A percentile compares a stretch with the other conserved stretches of the same genome.
Conservation (phyloP, 441 rosid species). For the Pelargonium myrrhifolium region DNA sequence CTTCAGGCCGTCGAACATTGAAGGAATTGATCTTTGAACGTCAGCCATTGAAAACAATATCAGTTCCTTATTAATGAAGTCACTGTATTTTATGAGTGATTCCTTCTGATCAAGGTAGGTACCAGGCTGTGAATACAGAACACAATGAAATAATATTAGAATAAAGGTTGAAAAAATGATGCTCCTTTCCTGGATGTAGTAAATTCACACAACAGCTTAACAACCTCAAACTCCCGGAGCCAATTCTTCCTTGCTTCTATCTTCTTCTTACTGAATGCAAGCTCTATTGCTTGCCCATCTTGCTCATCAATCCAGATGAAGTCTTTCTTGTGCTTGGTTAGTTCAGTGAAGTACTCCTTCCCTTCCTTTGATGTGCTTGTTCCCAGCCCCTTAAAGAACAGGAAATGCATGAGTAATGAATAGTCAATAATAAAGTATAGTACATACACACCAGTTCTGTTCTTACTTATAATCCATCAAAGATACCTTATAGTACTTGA, state of each 20-base stretch:
- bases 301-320: slow-evolving; percentile 67
- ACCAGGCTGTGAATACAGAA: slow-evolving; percentile 65
- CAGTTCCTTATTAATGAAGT: slow-evolving; percentile 91
- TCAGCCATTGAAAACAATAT: slow-evolving; percentile 96
- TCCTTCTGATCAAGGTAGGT: slow-evolving; percentile 76
- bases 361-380: slow-evolving; percentile 78
- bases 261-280: slow-evolving; percentile 96
- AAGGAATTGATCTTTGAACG: slow-evolving; percentile 92
- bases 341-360: slow-evolving; percentile 54
- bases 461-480: slow-evolving; percentile 11
- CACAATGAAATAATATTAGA: slow-evolving; percentile 13
- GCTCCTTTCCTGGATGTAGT: neutral
- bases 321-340: slow-evolving; percentile 70
- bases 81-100: slow-evolving; percentile 63
- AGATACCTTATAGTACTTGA: slow-evolving; percentile 92
- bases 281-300: slow-evolving; percentile 93
- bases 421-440: neutral
- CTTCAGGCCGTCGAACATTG: slow-evolving; percentile 91
- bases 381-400: slow-evolving; percentile 72
- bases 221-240: slow-evolving; percentile 74
- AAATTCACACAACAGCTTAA: slow-evolving; percentile 4
- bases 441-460: neutral
- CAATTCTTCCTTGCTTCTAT: slow-evolving; percentile 89
- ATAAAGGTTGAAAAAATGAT: neutral
- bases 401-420: slow-evolving; percentile 8